phyloP scores from a whole-genome alignment of 148 eudicot species.

The Dianthus caryophyllus region DNA sequence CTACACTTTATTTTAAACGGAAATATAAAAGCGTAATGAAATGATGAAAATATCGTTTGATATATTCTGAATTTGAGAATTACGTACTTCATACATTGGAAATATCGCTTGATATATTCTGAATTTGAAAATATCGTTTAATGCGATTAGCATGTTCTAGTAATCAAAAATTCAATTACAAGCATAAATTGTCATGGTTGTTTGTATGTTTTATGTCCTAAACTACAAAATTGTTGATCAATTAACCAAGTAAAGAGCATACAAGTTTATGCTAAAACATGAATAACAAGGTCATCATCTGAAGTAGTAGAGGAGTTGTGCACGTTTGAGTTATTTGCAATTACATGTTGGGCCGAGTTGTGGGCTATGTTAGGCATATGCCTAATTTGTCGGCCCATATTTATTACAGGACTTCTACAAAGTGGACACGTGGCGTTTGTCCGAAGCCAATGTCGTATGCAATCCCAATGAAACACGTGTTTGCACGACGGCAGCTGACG shows the following conservation, averaged over 20 bases:
- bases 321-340: neutral
- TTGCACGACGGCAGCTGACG: conserved; percentile 55
- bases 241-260: neutral
- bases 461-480: conserved; percentile 74
- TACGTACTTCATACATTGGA: too few species aligned
- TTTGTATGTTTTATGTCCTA: too few species aligned
- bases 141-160: too few species aligned
- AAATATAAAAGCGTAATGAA: too few species aligned
- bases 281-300: conserved; percentile 24
- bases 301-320: conserved; percentile 10
- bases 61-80: too few species aligned
- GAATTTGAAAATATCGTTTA: too few species aligned
- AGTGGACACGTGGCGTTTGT: conserved; percentile 80
- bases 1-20: too few species aligned
- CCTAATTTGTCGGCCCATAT: conserved; percentile 8
- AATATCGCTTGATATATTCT: too few species aligned
- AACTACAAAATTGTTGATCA: too few species aligned
- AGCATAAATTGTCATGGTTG: too few species aligned
- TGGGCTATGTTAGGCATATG: neutral
- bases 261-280: conserved; percentile 9
- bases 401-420: conserved; percentile 54
- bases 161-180: too few species aligned
- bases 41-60: too few species aligned
- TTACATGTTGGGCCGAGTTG: neutral
- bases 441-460: conserved; percentile 73